Evolutionary conservation across 371 early-diverging fungal species (phyloP), one percentile per base, ranked within the genome.

Genomic region (Rhizomucor miehei): DNA sequence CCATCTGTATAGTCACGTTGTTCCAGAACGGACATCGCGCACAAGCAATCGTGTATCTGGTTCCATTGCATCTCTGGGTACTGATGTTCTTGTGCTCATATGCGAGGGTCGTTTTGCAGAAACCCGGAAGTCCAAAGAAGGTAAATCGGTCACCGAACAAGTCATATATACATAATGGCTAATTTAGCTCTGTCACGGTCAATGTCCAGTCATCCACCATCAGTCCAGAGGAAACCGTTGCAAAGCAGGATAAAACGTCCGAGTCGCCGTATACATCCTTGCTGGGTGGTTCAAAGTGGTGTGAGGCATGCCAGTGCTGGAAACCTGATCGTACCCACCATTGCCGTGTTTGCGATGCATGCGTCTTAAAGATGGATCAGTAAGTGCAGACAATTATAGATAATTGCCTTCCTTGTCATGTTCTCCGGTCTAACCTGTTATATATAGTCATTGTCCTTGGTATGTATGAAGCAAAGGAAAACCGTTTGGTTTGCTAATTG

Each of bases 281-380:
- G 12, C 44, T 54, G 5, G 29, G 29, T 65, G 76, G 77, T 6
- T 57, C 72, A 19, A 68, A 67, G 21, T 84, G 75, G 77, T 84
- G 84, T 51, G 57, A 75, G 2, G 51, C 48, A 6, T 84, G 84
- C 48, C 60, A 71, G 39, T 54, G 69, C 20, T 75, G 77, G 66
- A 85, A 81, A 57, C 80, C 85, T 12, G 81, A 80, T 62, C 52
- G 85, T 48, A 65, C 81, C 13, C 82, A 85, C 59, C 85, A 85
- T 51, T 85, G 85, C 50, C 66, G 77, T 36, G 79, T 75, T n/a
- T 85, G 85, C 54, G 73, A 73, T 54, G 63, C 70, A 39, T 85
- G 85, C 52, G 81, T 85, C 5, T 53, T 82, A 29, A 73, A 65
- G 54, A 82, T 85, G 78, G 85, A 85, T 57, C 85, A 85, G 82